Evolutionary conservation across 352 stramenopile genomes (phyloP), one percentile per base, ranked within the genome.

Genomic region (Globisporangium megalacanthum): DNA sequence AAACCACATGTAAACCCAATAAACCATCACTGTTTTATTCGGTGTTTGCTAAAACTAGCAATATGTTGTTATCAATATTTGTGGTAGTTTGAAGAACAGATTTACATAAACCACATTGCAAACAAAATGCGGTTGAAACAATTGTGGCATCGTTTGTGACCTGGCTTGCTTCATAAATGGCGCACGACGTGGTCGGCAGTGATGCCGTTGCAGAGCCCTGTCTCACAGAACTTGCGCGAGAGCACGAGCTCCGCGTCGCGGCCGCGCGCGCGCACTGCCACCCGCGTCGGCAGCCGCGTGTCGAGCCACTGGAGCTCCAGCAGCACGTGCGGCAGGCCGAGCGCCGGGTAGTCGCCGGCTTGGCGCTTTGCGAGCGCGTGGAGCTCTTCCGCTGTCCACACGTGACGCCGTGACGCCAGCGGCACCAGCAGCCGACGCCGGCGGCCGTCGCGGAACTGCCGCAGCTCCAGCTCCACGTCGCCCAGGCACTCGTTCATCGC

Each of bases 301-400:
- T 86, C 76, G 60, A 86, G 76, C 74, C 74, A 83, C 58, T 86
- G 76, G 44, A 86, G 50, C 61, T 84, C 72, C 22, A 86, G 33
- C 10, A 78, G 60, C 35, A 84, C 15, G 36, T 84, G 73, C 45
- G 75, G 73, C 64, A 68, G 61, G 17, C 69, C 72, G 19, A 78
- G 70, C 61, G 79, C 75, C 20, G 68, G 64, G 56, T 75, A 76
- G 49, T 71, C 60, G 29, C 57, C 64, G 1, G 20, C 72, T 72
- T 35, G 73, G 36, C 31, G 73, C 69, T 54, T 70, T 66, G 78
- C 73, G 52, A 81, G 65, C 35, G 55, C 75, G 39, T 77, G 61
- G 46, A 83, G 60, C 10, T 70, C 63, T 19, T 86, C 75, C 17
- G 75, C 58, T 50, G 73, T 83, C 64, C 75, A 79, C 41, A 78